Conservation (phyloP, 225 moss, liverwort and hornwort species). For the Ulota crispa region DNA sequence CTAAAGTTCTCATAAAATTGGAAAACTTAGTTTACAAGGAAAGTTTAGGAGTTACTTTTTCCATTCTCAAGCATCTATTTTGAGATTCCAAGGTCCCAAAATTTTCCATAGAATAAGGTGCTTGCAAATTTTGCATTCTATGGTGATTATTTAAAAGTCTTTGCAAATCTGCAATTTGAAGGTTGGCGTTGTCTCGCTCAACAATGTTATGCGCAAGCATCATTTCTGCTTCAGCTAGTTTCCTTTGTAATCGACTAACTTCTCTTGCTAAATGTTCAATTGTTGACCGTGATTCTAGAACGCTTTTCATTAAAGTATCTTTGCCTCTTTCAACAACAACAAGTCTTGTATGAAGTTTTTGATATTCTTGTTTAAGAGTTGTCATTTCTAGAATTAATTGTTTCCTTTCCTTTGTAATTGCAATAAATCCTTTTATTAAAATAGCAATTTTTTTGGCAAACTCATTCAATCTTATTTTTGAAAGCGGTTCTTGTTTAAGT, state of each 20-base stretch:
- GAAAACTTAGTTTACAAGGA: accelerated
- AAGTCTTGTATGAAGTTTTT: constrained; percentile 23
- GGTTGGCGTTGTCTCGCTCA: constrained; percentile 24
- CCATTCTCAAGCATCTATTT: constrained; percentile 9
- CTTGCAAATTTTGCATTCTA: constrained; percentile 16
- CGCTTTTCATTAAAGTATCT: constrained; percentile 26
- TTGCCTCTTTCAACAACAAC: constrained; percentile 29
- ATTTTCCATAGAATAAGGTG: not conserved
- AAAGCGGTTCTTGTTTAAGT: not conserved
- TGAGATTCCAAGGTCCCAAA: constrained; percentile 14
- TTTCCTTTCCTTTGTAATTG: constrained; percentile 9
- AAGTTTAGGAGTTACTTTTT: not conserved
- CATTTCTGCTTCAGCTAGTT: not conserved
- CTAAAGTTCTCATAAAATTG: accelerated
- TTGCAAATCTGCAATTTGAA: constrained; percentile 18
- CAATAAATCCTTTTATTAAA: not conserved
- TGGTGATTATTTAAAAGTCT: constrained; percentile 9
- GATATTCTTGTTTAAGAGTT: constrained; percentile 8
- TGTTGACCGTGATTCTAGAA: constrained; percentile 28
- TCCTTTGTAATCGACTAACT: constrained; percentile 4
- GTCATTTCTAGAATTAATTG: not conserved
- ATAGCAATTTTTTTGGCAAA: not conserved
- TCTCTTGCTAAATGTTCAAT: constrained; percentile 12
- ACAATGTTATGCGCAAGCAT: not conserved
- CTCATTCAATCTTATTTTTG: not conserved